phyloP scores from a whole-genome alignment of 139 green algal species.

The Chlamydomonas eustigma region DNA sequence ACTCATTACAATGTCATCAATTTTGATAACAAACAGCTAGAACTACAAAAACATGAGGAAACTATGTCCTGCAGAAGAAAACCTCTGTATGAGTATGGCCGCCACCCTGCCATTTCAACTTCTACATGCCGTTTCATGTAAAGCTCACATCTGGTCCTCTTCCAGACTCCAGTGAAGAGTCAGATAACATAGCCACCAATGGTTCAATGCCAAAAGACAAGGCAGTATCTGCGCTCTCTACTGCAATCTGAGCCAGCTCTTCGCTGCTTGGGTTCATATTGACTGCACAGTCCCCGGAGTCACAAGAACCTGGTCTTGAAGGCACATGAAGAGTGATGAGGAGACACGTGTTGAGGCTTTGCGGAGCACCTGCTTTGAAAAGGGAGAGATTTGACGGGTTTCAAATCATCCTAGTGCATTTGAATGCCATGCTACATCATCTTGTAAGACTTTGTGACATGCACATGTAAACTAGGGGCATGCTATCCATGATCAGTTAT shows the following conservation, averaged over 20 bases:
- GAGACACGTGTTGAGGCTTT: slow-evolving; percentile 7
- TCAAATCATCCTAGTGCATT: too few species aligned
- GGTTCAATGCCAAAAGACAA: slow-evolving; percentile 81
- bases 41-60: background rate
- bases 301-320: slow-evolving; percentile 74
- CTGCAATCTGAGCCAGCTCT: slow-evolving; percentile 79
- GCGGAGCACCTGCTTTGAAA: slow-evolving; percentile 53
- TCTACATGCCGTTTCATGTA: background rate
- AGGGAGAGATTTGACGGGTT: too few species aligned
- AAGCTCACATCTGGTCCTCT: slow-evolving; percentile 56
- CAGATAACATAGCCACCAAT: slow-evolving; percentile 87
- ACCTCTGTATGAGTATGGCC: background rate
- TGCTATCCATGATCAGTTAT: too few species aligned
- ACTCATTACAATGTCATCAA: background rate
- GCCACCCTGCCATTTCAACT: too few species aligned
- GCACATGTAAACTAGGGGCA: too few species aligned
- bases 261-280: slow-evolving; percentile 71
- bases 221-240: slow-evolving; percentile 71
- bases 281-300: slow-evolving; percentile 90
- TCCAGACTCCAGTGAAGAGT: slow-evolving; percentile 69
- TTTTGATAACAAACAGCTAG: background rate
- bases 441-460: too few species aligned
- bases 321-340: slow-evolving; percentile 13
- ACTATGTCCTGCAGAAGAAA: background rate
- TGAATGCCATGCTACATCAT: too few species aligned